phyloP scores from a whole-genome alignment of 1,139 yeast species.

The Magnusiomyces tetraspermus region DNA sequence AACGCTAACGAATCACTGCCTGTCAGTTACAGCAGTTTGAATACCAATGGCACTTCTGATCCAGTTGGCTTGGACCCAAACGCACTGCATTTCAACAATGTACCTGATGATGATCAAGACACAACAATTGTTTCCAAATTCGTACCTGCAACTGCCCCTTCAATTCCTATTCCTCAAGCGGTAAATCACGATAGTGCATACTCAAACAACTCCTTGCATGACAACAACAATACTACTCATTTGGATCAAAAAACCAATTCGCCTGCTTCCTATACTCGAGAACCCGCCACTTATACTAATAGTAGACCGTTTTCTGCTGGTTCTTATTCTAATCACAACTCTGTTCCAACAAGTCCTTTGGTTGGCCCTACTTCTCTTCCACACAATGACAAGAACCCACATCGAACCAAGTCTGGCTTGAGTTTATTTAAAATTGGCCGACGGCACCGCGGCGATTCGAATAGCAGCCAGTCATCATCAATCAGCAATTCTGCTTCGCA shows the following conservation, averaged over 20 bases:
- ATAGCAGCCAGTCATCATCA: conserved; percentile 7
- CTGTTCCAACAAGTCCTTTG: background rate
- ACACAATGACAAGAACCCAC: conserved; percentile 16
- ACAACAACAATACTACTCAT: background rate
- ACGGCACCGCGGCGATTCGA: conserved; percentile 22
- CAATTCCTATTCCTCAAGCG: conserved; percentile 4
- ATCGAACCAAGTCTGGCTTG: conserved; percentile 24
- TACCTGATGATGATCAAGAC: background rate
- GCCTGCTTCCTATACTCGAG: background rate
- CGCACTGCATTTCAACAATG: background rate
- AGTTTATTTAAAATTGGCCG: conserved; percentile 20
- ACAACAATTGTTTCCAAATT: background rate
- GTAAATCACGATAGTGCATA: conserved; percentile 6
- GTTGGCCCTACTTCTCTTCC: background rate
- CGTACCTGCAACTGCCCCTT: background rate
- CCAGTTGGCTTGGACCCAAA: background rate
- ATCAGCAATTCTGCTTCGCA: background rate
- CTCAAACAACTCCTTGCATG: background rate
- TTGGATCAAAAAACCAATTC: background rate
- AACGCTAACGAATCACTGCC: background rate
- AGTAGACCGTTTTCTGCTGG: background rate
- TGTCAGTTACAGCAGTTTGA: background rate
- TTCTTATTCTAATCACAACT: background rate
- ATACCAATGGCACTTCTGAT: background rate
- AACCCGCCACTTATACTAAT: background rate